phyloP scores from a whole-genome alignment of 768 basidiomycete genomes.

The Pisolithus orientalis region DNA sequence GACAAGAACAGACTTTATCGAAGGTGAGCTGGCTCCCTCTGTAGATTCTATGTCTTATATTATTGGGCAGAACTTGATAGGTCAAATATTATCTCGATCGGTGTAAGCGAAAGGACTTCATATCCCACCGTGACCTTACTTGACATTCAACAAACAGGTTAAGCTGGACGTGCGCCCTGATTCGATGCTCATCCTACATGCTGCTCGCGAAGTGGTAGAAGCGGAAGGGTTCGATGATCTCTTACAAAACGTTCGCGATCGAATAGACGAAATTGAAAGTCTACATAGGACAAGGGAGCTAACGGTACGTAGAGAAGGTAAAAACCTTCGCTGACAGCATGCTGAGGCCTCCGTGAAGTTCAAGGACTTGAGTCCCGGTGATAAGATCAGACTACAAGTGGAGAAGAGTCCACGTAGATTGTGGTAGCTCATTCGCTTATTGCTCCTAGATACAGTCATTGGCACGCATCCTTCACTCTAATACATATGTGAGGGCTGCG shows the following conservation, averaged over 20 bases:
- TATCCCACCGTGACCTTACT: neutral
- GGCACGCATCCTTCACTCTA: neutral
- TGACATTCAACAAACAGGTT: slow-evolving; percentile 35
- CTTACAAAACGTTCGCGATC: slow-evolving; percentile 62
- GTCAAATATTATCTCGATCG: slow-evolving; percentile 70
- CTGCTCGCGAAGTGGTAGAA: slow-evolving; percentile 62
- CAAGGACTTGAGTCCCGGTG: slow-evolving; percentile 34
- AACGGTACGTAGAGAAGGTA: slow-evolving; percentile 40
- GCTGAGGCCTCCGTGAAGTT: slow-evolving; percentile 23
- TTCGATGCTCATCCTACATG: slow-evolving; percentile 69
- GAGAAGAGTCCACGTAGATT: slow-evolving; percentile 38
- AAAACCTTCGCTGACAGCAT: neutral
- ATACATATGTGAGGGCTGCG: neutral
- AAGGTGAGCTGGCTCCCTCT: slow-evolving; percentile 38
- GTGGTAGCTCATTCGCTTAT: neutral
- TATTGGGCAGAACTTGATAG: slow-evolving; percentile 51
- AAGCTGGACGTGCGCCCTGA: slow-evolving; percentile 75
- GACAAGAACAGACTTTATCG: slow-evolving; percentile 81
- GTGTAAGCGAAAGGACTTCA: slow-evolving; percentile 38
- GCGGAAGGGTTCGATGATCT: slow-evolving; percentile 78
- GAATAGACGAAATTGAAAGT: slow-evolving; percentile 86
- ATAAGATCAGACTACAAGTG: slow-evolving; percentile 44
- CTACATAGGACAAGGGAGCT: slow-evolving; percentile 73
- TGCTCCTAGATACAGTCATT: neutral
- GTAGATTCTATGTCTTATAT: neutral